These are phyloP conservation scores for Hortiboletus campestris DNA, from an alignment of 768 basidiomycete genomes.

Conservation along the genomic window DNA sequence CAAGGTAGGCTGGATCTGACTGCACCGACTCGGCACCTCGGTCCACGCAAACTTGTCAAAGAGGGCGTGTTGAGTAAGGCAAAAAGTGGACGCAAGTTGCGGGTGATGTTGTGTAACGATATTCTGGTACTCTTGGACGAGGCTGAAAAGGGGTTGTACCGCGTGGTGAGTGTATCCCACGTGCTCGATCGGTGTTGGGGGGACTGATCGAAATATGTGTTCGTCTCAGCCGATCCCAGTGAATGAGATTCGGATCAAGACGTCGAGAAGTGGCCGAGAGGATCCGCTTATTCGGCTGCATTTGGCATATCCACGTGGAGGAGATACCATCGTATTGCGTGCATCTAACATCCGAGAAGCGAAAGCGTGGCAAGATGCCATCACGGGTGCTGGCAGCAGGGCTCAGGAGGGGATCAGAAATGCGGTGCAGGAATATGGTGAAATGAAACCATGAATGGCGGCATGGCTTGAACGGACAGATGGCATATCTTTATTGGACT, in stretches of 20 bases:
- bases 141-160: slow-evolving; percentile 64
- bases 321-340: slow-evolving; percentile 62
- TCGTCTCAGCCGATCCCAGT: slow-evolving; percentile 64
- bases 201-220: neutral
- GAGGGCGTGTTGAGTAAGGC: slow-evolving; percentile 79
- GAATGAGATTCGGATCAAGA: slow-evolving; percentile 60
- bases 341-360: slow-evolving; percentile 60
- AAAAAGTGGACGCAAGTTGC: slow-evolving; percentile 78
- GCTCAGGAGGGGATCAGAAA: slow-evolving; percentile 12
- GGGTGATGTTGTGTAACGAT: slow-evolving; percentile 83
- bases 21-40: slow-evolving; percentile 82
- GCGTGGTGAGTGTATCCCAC: slow-evolving; percentile 58
- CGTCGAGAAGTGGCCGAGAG: slow-evolving; percentile 53
- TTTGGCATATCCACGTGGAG: slow-evolving; percentile 70
- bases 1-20: slow-evolving; percentile 89
- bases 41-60: slow-evolving; percentile 72
- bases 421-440: neutral
- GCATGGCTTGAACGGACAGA: neutral
- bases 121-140: slow-evolving; percentile 85
- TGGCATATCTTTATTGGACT: slow-evolving; percentile 6
- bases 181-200: neutral
- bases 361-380: slow-evolving; percentile 48
- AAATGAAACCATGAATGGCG: neutral
- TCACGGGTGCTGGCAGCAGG: slow-evolving; percentile 24
- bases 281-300: slow-evolving; percentile 65